Base-by-base conservation (phyloP, 805 yeast species). In the Myxozyma neglecta region DNA sequence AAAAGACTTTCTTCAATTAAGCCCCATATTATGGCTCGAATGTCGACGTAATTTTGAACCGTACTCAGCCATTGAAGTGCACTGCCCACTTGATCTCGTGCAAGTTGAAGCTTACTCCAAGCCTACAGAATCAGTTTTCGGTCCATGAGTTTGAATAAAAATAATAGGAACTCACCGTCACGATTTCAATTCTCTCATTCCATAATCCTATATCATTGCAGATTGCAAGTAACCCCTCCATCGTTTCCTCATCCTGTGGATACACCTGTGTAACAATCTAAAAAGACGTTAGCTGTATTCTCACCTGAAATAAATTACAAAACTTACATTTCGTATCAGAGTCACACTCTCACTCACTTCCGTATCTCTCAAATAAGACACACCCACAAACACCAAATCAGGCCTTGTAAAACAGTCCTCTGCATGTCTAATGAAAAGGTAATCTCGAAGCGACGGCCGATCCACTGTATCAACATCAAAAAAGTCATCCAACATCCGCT, bases 401-500 rank as follows among this genome's bases (percentile, higher is more conserved):
- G 62, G 60, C 20, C 53, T 56, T 34, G 51, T 37, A 16, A 71
- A 57, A 48, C 75, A 73, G 13, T 32, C 51, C 56, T 63, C 61
- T 10, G 69, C 72, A 55, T 71, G 72, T 35, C 63, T 47, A 35
- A 70, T 20, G 34, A 61, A 56, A n/a, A 72, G 58, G 65, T 70
- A 71, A 40, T 69, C 72, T 9, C 70, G 58, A 43, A 56, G 37
- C 48, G 59, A 56, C 58, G 65, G 60, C 53, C 58, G 51, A 53
- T 55, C 51, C 43, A 65, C 53, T 42, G 62, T 45, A 2, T 67
- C 67, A 10, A 63, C 54, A 40, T 60, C 65, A 34, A 56, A 47
- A 55, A 72, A 74, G 8, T 61, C 65, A 46, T 66, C 73, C 37
- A 74, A 64, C 51, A 71, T 59, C 8, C 74, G 68, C 24, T 66